phyloP scores from a whole-genome alignment of 495 filamentous ascomycete genomes.

The Massariosphaeria phaeospora region DNA sequence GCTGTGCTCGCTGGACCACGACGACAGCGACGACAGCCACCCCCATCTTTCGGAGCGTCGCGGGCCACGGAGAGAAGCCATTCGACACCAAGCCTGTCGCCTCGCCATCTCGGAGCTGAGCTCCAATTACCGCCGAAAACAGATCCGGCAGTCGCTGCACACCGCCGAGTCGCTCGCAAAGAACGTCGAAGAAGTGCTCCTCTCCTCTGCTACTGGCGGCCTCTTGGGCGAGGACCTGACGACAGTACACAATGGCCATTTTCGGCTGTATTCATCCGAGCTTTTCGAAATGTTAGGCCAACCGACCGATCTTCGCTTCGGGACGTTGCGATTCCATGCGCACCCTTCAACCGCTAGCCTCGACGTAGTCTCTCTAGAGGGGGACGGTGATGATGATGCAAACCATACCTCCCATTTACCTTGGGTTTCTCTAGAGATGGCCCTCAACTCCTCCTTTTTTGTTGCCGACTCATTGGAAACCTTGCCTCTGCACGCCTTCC shows the following conservation, averaged over 20 bases:
- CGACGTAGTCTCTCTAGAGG: neutral
- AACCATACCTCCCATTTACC: neutral
- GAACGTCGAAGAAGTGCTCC: conserved; percentile 10
- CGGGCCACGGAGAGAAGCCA: neutral
- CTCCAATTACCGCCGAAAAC: conserved; percentile 18
- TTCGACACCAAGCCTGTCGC: conserved; percentile 17
- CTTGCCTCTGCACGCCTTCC: conserved; percentile 15
- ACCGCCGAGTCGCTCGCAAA: conserved; percentile 9
- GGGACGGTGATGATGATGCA: neutral
- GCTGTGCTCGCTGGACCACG: conserved; percentile 9
- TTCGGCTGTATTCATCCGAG: conserved; percentile 24
- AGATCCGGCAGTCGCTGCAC: conserved; percentile 9
- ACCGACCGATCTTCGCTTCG: conserved; percentile 21
- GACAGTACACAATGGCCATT: conserved; percentile 14
- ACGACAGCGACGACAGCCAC: neutral
- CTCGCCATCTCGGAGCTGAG: conserved; percentile 20
- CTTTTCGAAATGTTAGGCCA: conserved; percentile 21
- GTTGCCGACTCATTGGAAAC: conserved; percentile 23
- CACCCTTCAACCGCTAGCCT: neutral
- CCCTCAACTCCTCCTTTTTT: conserved; percentile 20
- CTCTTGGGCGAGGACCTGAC: neutral
- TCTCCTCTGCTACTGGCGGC: neutral
- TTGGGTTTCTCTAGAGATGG: conserved; percentile 13
- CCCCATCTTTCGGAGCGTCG: neutral
- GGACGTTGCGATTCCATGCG: conserved; percentile 21